phyloP scores from a whole-genome alignment of 2,329 filamentous ascomycete species.

The Diaporthe longicolla region DNA sequence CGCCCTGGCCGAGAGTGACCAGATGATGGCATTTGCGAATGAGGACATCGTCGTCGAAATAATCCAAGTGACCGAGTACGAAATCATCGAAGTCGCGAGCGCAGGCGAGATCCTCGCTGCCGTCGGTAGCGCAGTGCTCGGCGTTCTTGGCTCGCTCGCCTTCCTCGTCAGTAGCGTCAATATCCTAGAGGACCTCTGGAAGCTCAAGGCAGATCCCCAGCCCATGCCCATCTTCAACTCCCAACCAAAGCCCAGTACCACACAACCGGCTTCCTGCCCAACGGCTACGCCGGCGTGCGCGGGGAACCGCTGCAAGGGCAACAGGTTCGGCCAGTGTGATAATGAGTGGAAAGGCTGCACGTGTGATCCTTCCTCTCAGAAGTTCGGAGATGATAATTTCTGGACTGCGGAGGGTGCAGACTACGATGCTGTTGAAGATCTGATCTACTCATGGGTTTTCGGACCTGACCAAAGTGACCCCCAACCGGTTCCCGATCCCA shows the following conservation, averaged over 20 bases:
- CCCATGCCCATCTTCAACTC: conserved; percentile 21
- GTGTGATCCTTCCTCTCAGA: conserved; percentile 17
- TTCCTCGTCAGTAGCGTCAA: conserved; percentile 7
- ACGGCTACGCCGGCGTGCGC: conserved; percentile 10
- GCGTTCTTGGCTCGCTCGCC: conserved; percentile 19
- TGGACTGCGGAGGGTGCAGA: conserved; percentile 18
- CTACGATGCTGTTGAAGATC: conserved; percentile 20
- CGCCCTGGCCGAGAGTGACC: conserved; percentile 15
- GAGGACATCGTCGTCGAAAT: conserved; percentile 12
- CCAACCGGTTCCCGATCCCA: conserved; percentile 6
- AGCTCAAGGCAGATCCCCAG: conserved; percentile 10
- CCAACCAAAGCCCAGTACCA: background rate
- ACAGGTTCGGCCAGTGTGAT: conserved; percentile 16
- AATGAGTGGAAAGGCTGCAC: conserved; percentile 19
- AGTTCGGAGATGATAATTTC: conserved; percentile 4
- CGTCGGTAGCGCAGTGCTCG: conserved; percentile 14
- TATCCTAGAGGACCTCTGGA: conserved; percentile 23
- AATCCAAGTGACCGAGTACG: conserved; percentile 4
- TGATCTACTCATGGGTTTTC: conserved; percentile 18
- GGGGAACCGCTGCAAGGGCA: conserved; percentile 14
- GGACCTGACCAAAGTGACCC: conserved; percentile 23
- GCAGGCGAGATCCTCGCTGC: conserved; percentile 22
- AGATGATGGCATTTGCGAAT: conserved; percentile 21
- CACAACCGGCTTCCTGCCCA: conserved; percentile 12
- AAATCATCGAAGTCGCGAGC: conserved; percentile 11